phyloP scores from a whole-genome alignment of 2,329 filamentous ascomycete species.

The Aspergillus melleus region DNA sequence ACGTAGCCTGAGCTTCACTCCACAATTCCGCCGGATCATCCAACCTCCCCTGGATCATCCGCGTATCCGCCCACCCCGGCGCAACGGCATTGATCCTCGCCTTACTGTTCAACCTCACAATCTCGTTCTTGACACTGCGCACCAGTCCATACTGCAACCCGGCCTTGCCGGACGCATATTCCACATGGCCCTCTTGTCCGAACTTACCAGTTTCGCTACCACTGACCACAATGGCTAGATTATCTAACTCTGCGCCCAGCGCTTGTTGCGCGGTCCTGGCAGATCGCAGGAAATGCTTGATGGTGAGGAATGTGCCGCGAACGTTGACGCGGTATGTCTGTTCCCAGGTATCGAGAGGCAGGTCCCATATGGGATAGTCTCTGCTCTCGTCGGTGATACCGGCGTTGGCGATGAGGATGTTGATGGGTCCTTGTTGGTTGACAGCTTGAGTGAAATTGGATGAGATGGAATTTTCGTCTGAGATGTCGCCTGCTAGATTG shows the following conservation, averaged over 20 bases:
- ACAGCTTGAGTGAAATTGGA: slow-evolving; percentile 42
- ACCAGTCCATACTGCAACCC: slow-evolving; percentile 56
- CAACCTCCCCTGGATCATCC: slow-evolving; percentile 8
- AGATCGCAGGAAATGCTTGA: slow-evolving; percentile 55
- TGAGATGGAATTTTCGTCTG: slow-evolving; percentile 48
- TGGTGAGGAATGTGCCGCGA: slow-evolving; percentile 55
- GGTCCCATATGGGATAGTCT: slow-evolving; percentile 54
- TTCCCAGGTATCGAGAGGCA: slow-evolving; percentile 54
- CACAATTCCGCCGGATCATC: too few relatives aligned
- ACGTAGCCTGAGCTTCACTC: too few relatives aligned
- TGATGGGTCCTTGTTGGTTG: slow-evolving; percentile 46
- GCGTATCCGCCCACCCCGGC: slow-evolving; percentile 50
- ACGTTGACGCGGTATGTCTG: slow-evolving; percentile 36
- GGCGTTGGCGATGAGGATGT: slow-evolving; percentile 56
- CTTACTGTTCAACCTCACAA: slow-evolving; percentile 51
- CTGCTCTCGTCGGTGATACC: slow-evolving; percentile 53
- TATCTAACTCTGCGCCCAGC: slow-evolving; percentile 44
- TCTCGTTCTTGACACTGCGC: slow-evolving; percentile 56
- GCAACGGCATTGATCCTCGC: slow-evolving; percentile 56
- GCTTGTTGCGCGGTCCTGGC: slow-evolving; percentile 43
- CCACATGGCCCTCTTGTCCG: slow-evolving; percentile 33
- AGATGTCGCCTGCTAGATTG: slow-evolving; percentile 49
- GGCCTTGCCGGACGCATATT: slow-evolving; percentile 41
- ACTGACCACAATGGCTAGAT: slow-evolving; percentile 55
- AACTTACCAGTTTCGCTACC: slow-evolving; percentile 55